phyloP scores from a whole-genome alignment of 257 asterid species.

The Jasminum sambac region DNA sequence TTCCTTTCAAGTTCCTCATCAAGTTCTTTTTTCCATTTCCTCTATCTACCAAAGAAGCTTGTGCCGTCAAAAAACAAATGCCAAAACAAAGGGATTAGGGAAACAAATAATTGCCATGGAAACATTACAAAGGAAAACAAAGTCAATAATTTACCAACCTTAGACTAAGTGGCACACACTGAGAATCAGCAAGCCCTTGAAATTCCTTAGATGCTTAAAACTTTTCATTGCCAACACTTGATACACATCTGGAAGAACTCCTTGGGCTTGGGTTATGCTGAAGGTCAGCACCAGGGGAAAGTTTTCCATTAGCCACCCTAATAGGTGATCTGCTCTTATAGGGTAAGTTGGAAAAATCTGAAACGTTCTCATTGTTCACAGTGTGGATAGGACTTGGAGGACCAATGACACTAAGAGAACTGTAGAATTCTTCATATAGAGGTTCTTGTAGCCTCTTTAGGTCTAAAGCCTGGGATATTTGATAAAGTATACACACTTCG shows the following conservation, averaged over 20 bases:
- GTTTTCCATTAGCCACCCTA: conserved; percentile 54
- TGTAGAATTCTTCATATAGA: conserved; percentile 74
- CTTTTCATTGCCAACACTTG: conserved; percentile 57
- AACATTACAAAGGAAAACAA: background rate
- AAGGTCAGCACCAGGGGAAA: conserved; percentile 70
- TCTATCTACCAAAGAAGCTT: conserved; percentile 72
- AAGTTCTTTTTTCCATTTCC: conserved; percentile 97
- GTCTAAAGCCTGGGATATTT: conserved; percentile 67
- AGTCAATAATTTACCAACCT: conserved; percentile 43
- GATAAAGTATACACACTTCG: conserved; percentile 6
- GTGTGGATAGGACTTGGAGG: conserved; percentile 51
- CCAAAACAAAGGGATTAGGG: conserved; percentile 24
- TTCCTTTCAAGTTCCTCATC: conserved; percentile 85
- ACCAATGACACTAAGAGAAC: conserved; percentile 65
- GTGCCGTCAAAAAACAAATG: background rate
- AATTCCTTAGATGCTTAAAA: conserved; percentile 51
- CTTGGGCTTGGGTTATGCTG: conserved; percentile 64
- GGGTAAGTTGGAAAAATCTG: conserved; percentile 67
- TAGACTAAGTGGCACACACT: conserved; percentile 66
- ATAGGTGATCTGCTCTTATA: conserved; percentile 89
- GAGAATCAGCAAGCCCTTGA: conserved; percentile 51
- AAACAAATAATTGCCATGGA: conserved; percentile 14
- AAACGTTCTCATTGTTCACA: conserved; percentile 59
- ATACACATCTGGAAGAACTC: conserved; percentile 59
- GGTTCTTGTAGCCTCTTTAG: conserved; percentile 91